phyloP scores from a whole-genome alignment of 768 basidiomycete species.

The Kwoniella dendrophila region DNA sequence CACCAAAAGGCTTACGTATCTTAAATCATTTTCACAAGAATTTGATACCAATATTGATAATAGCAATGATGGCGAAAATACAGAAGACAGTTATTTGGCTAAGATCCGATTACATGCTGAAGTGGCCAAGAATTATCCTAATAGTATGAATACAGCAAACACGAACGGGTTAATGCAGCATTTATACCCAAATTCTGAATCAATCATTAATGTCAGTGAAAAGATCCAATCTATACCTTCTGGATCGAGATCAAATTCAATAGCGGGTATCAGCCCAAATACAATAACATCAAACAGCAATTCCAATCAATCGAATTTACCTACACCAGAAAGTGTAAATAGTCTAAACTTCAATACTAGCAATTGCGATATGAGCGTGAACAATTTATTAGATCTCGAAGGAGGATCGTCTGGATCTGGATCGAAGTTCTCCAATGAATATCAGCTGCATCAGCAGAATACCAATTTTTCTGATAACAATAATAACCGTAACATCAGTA shows the following conservation, averaged over 20 bases:
- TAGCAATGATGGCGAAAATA: too few species aligned
- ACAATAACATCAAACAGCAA: constrained; percentile 2
- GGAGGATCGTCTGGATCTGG: background rate
- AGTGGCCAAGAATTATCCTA: background rate
- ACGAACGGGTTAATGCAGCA: too few species aligned
- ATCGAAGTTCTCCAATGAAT: background rate
- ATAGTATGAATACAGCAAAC: too few species aligned
- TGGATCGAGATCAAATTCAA: background rate
- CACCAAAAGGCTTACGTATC: background rate
- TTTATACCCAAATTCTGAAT: background rate
- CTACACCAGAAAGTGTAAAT: constrained; percentile 1
- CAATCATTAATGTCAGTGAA: background rate
- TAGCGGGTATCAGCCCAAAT: constrained; percentile 2
- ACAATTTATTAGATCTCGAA: background rate
- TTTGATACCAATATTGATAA: too few species aligned
- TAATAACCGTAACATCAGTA: background rate
- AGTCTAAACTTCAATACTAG: background rate
- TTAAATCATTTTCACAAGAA: background rate
- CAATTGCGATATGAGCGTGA: background rate
- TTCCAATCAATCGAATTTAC: background rate
- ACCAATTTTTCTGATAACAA: background rate
- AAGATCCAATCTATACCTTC: background rate
- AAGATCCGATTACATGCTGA: too few species aligned
- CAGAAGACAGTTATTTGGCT: too few species aligned
- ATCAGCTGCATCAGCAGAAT: background rate